phyloP scores from a whole-genome alignment of 169 alveolate genomes.

The Cryptosporidium sp. region DNA sequence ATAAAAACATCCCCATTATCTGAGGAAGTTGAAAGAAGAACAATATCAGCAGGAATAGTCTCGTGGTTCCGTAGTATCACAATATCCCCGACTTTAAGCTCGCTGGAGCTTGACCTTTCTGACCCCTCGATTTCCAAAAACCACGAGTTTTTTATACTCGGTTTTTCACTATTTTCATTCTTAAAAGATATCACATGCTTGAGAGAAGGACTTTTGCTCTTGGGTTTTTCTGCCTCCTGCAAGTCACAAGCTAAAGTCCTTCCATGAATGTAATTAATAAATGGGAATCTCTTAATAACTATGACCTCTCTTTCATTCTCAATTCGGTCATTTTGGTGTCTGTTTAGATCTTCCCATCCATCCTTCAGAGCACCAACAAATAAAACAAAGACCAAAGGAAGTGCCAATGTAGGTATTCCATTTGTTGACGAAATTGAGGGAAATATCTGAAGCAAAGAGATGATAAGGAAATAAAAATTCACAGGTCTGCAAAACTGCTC shows the following conservation, averaged over 20 bases:
- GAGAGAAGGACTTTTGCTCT: slow-evolving; percentile 15
- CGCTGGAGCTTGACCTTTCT: slow-evolving; percentile 76
- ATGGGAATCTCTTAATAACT: slow-evolving; percentile 21
- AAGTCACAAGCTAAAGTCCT: slow-evolving; percentile 47
- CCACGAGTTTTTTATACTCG: neutral
- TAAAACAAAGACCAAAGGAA: slow-evolving; percentile 84
- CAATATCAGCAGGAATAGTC: slow-evolving; percentile 90
- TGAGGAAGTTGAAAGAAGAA: slow-evolving; percentile 79
- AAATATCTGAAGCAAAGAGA: slow-evolving; percentile 80
- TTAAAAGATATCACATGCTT: slow-evolving; percentile 35
- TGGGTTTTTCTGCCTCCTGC: slow-evolving; percentile 14
- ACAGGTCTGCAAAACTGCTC: slow-evolving; percentile 82
- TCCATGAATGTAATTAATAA: slow-evolving; percentile 22
- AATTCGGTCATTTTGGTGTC: slow-evolving; percentile 79
- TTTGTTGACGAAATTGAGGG: slow-evolving; percentile 80
- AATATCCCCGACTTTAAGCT: slow-evolving; percentile 85
- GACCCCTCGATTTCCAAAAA: slow-evolving; percentile 52
- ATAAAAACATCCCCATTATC: slow-evolving; percentile 82
- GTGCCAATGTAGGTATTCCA: slow-evolving; percentile 78
- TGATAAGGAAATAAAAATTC: slow-evolving; percentile 79
- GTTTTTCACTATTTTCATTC: neutral
- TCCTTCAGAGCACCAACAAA: slow-evolving; percentile 85
- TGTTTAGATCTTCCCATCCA: slow-evolving; percentile 83
- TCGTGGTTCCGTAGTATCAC: slow-evolving; percentile 85
- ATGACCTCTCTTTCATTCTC: slow-evolving; percentile 78